These are phyloP conservation scores for Populus simonii DNA, from an alignment of 345 rosid species.

Conservation along the genomic window DNA sequence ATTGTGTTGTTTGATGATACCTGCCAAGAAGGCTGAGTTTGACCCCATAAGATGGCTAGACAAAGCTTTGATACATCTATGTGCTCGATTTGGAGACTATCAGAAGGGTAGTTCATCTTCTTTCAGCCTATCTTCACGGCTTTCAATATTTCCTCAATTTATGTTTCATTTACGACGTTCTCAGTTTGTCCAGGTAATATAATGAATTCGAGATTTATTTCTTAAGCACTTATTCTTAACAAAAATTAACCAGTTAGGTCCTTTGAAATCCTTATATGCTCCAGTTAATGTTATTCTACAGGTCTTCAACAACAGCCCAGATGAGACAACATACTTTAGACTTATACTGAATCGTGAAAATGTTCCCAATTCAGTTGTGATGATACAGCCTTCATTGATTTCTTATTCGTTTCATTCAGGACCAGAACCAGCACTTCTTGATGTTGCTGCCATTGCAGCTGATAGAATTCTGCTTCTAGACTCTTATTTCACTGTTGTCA, in stretches of 20 bases:
- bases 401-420: conserved; percentile 86
- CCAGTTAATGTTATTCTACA: conserved; percentile 23
- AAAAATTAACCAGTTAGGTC: not conserved
- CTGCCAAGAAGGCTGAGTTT: conserved; percentile 63
- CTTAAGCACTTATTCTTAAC: not conserved
- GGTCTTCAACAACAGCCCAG: conserved; percentile 98
- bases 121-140: conserved; percentile 73
- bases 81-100: conserved; percentile 84
- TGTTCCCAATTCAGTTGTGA: conserved; percentile 82
- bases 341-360: conserved; percentile 84
- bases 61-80: conserved; percentile 76
- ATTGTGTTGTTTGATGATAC: not conserved
- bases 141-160: conserved; percentile 84
- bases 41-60: conserved; percentile 96
- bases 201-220: not conserved
- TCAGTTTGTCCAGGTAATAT: conserved; percentile 87
- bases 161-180: conserved; percentile 92
- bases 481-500: conserved; percentile 74
- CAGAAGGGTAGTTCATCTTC: conserved; percentile 78
- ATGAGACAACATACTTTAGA: conserved; percentile 93
- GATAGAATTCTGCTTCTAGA: conserved; percentile 85
- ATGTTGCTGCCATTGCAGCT: conserved; percentile 84
- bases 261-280: not conserved
- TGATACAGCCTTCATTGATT: conserved; percentile 95
- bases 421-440: conserved; percentile 84